Evolutionary conservation across 768 basidiomycete genomes (phyloP).

Genomic region (Daedaleopsis nitida): DNA sequence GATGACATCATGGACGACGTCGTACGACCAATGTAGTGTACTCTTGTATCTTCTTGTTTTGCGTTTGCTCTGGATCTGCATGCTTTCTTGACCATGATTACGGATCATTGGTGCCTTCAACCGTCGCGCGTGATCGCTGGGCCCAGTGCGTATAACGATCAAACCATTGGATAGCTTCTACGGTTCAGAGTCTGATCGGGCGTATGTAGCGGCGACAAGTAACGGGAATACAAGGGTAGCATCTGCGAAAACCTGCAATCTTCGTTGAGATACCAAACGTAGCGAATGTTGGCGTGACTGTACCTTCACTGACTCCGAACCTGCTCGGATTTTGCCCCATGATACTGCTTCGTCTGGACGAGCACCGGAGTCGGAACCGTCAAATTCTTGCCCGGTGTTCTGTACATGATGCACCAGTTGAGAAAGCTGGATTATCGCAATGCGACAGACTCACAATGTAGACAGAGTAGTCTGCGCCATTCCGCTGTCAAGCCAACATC

Average conservation of each 20-base stretch:
- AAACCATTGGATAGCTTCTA: no score
- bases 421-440: neutral
- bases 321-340: slow-evolving; percentile 96
- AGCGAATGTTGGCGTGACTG: neutral
- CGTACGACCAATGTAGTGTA: neutral
- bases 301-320: slow-evolving; percentile 83
- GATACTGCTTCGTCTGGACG: slow-evolving; percentile 96
- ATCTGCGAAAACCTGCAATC: slow-evolving; percentile 78
- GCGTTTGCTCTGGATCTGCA: neutral
- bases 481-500: slow-evolving; percentile 61
- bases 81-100: neutral
- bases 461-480: slow-evolving; percentile 96
- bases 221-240: slow-evolving; percentile 96
- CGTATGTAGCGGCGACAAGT: slow-evolving; percentile 94
- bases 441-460: slow-evolving; percentile 66
- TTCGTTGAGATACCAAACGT: no score
- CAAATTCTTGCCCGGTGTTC: slow-evolving; percentile 99
- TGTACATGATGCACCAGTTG: slow-evolving; percentile 33
- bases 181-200: slow-evolving; percentile 27
- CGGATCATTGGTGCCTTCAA: neutral
- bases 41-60: neutral
- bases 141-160: neutral
- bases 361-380: slow-evolving; percentile 97
- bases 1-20: neutral
- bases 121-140: neutral